Evolutionary conservation across 148 eudicot species (phyloP), one percentile per base, ranked within the genome.

Genomic region (Fagopyrum homotropicum): DNA sequence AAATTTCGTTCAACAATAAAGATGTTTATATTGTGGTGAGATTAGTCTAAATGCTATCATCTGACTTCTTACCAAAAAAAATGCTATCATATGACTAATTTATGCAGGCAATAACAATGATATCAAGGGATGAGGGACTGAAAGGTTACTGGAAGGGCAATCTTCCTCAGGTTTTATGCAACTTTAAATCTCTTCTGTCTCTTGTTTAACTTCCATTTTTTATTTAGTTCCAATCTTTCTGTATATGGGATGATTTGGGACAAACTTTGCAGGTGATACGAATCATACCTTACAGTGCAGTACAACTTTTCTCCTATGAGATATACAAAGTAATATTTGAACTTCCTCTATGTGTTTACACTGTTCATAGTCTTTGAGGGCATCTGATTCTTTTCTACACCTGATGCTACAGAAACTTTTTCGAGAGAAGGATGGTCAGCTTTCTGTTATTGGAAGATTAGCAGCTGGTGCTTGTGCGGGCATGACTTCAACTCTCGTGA

Each of bases 101-200:
- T 55, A 26, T 72, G 68, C 88, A 89, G 97, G 97, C 92, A 48
- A 64, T 89, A 8, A 78, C 89, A 70, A 45, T 88, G 81, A 85
- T 92, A 70, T 92, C 92, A 75, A 90, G 85, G 80, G 87, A 91
- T 73, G 97, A 92, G 87, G 96, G 97, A 40, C 40, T 89, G 29
- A 91, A 87, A 85, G 97, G 98, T 48, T 92, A 87, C 84, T 94
- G 97, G 98, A 94, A 92, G 88, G 98, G 97, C 73, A 90, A 94
- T 78, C 97, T 94, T 87, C 97, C 98, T 72, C 97, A 92, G 96
- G 98, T 94, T 60, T 14, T 72, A 61, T 8, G 57, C 57, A 61
- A 44, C 73, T 16, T 69, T 69, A 48, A 73, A 79, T 74, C 52
- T 69, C 56, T 57, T 26, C 51, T 72, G 66, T 40, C 45, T 72